These are phyloP conservation scores for Daldinia sp. DNA, from an alignment of 2,329 filamentous ascomycete species.

Conservation along the genomic window DNA sequence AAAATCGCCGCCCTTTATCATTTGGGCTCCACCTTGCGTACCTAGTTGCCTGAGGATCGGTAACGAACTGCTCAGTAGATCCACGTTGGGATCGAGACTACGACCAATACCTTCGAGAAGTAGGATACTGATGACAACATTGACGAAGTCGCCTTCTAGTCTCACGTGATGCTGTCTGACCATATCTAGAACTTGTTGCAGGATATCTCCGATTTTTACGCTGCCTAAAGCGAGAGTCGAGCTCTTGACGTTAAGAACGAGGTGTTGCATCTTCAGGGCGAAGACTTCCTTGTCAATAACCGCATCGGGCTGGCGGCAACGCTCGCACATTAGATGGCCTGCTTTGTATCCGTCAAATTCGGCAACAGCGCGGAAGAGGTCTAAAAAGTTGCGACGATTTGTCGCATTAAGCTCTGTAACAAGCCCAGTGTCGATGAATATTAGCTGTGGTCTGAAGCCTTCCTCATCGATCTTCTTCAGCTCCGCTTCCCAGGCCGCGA, in stretches of 20 bases:
- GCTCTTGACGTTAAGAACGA: slow-evolving; percentile 90
- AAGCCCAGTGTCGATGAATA: slow-evolving; percentile 96
- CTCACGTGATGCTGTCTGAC: slow-evolving; percentile 91
- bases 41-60: slow-evolving; percentile 91
- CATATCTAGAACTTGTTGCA: slow-evolving; percentile 91
- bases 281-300: slow-evolving; percentile 92
- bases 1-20: slow-evolving; percentile 76
- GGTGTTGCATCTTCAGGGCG: slow-evolving; percentile 94
- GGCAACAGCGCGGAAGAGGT: slow-evolving; percentile 93
- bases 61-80: slow-evolving; percentile 84
- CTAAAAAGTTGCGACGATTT: slow-evolving; percentile 91
- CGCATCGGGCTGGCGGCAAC: slow-evolving; percentile 89
- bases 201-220: slow-evolving; percentile 93
- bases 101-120: slow-evolving; percentile 94
- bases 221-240: slow-evolving; percentile 90
- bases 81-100: slow-evolving; percentile 83
- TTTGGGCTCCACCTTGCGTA: slow-evolving; percentile 74
- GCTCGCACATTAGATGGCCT: slow-evolving; percentile 93
- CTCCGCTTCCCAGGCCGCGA: slow-evolving; percentile 75
- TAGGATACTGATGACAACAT: slow-evolving; percentile 94
- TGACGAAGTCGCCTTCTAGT: slow-evolving; percentile 96
- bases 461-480: slow-evolving; percentile 81
- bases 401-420: slow-evolving; percentile 90
- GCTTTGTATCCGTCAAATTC: slow-evolving; percentile 98
- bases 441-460: slow-evolving; percentile 90